These are phyloP conservation scores for Ambrosia hybrid DNA, from an alignment of 140 eudicot species.

Conservation along the genomic window DNA sequence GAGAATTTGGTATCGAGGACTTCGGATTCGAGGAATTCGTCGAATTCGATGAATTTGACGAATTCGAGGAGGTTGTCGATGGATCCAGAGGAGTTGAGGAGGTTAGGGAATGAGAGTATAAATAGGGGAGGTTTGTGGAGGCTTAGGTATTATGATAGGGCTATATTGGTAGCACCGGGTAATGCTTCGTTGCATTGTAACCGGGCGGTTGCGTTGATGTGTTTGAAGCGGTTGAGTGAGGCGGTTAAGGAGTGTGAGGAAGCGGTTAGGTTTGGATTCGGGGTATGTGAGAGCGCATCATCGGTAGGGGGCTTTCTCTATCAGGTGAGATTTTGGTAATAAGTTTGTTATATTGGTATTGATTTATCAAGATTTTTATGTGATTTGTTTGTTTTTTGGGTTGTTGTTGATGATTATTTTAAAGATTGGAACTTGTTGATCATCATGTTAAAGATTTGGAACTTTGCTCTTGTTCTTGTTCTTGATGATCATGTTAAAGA, in stretches of 20 bases:
- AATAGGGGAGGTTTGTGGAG: conserved; percentile 37
- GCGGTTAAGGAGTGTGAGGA: conserved; percentile 43
- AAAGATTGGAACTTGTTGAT: background rate
- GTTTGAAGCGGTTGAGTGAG: conserved; percentile 52
- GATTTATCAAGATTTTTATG: background rate
- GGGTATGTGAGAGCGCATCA: conserved; percentile 39
- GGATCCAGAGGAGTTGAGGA: conserved; percentile 59
- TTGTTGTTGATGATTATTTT: conserved; percentile 8
- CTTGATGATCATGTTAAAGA: conserved; percentile 11
- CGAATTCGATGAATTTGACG: conserved; percentile 2
- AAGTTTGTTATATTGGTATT: background rate
- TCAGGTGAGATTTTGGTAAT: conserved; percentile 18
- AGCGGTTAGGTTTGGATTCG: conserved; percentile 31
- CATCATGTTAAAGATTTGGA: background rate
- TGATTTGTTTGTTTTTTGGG: background rate
- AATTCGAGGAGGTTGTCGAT: conserved; percentile 12
- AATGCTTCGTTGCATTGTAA: conserved; percentile 62
- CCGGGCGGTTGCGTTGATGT: conserved; percentile 67
- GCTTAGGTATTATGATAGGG: conserved; percentile 48
- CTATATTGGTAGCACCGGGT: conserved; percentile 49
- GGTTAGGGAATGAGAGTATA: conserved; percentile 61
- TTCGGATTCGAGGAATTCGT: background rate
- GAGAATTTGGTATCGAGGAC: background rate
- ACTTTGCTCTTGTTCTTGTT: conserved; percentile 9
- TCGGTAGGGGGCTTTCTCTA: conserved; percentile 35